Percentiles rank a stretch among this genome's conserved stretches.
These are phyloP conservation scores for Cymbopogon citratus DNA, from an alignment of 176 grass and related monocot genomes.

Conservation along the genomic window DNA sequence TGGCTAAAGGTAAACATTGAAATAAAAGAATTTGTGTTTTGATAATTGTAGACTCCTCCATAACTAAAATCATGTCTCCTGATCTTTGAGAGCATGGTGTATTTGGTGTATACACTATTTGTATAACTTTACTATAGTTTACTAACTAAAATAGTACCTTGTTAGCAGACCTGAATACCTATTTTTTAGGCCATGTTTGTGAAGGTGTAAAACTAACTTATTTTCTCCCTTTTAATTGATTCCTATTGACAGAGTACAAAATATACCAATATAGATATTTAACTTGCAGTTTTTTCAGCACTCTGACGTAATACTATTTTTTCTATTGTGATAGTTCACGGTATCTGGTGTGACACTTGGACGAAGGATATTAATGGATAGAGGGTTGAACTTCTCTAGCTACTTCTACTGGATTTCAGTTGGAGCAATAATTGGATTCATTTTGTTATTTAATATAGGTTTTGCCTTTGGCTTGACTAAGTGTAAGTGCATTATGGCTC, in stretches of 20 bases:
- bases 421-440: constrained; percentile 62
- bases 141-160: not conserved
- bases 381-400: constrained; percentile 52
- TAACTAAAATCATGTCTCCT: not conserved
- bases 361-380: constrained; percentile 44
- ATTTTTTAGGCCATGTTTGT: not conserved
- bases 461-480: constrained; percentile 60
- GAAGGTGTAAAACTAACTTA: not conserved
- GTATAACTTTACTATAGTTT: not conserved
- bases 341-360: constrained; percentile 46
- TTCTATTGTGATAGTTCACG: constrained; percentile 19
- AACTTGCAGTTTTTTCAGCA: not conserved
- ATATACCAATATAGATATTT: not conserved
- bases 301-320: not conserved
- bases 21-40: not conserved
- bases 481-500: constrained; percentile 21
- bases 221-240: not conserved
- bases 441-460: constrained; percentile 56
- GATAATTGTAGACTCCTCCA: not conserved
- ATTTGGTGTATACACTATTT: not conserved
- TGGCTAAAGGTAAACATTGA: constrained; percentile 63
- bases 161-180: not conserved
- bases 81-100: not conserved
- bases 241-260: not conserved
- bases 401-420: constrained; percentile 82